Percentiles rank a stretch among this genome's conserved stretches.
These are phyloP conservation scores for Citrus cavaleriei DNA, from an alignment of 345 rosid species.

Conservation along the genomic window DNA sequence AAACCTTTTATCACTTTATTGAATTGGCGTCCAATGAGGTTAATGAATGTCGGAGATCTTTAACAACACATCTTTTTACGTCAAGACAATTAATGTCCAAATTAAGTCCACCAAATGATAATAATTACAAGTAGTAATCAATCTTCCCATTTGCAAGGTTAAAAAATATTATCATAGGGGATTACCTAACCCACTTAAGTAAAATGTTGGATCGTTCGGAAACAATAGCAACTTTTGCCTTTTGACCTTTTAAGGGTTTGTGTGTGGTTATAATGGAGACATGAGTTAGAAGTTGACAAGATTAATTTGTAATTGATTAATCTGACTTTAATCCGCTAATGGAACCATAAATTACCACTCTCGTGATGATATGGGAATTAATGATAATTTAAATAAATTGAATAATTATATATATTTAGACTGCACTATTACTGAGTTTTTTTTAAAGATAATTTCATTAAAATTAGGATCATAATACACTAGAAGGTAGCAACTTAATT, in stretches of 20 bases:
- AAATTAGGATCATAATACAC: no score
- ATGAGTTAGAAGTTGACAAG: slow-evolving; percentile 21
- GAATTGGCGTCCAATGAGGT: background rate
- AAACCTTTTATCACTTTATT: background rate
- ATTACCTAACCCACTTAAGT: background rate
- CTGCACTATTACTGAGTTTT: no score
- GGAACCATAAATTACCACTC: background rate
- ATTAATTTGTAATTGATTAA: slow-evolving; percentile 1
- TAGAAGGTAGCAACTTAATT: no score
- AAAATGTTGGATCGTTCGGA: slow-evolving; percentile 28
- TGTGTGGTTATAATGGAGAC: slow-evolving; percentile 28
- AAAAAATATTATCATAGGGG: background rate
- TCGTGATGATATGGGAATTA: background rate
- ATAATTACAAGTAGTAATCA: background rate
- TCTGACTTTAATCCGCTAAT: background rate
- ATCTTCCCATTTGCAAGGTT: no score
- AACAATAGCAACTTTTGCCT: slow-evolving; percentile 27
- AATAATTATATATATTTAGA: no score
- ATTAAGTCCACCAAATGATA: background rate
- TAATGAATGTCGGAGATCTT: background rate
- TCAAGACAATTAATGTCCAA: slow-evolving; percentile 1
- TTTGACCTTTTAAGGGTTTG: slow-evolving; percentile 26
- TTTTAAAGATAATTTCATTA: no score
- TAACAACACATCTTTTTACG: slow-evolving; percentile 4
- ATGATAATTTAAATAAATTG: background rate